Conservation (phyloP, 768 basidiomycete genomes). For the Pholiota conissans region DNA sequence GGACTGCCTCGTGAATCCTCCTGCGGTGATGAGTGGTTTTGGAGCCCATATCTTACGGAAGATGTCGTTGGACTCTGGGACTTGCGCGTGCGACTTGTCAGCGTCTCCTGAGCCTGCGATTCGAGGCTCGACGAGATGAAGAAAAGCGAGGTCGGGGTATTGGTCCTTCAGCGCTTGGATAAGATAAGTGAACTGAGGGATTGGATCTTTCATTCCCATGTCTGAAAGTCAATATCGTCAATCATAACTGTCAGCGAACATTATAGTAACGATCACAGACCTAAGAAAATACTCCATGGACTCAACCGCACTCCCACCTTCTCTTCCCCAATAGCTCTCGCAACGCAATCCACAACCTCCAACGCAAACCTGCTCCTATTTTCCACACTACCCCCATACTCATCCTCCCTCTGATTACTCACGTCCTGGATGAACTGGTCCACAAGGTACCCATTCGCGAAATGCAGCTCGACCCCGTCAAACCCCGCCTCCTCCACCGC, state of each 20-base stretch:
- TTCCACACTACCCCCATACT: conserved; percentile 69
- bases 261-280: conserved; percentile 22
- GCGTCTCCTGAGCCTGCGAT: conserved; percentile 5
- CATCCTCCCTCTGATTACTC: conserved; percentile 60
- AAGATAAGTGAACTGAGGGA: conserved; percentile 54
- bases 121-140: conserved; percentile 49
- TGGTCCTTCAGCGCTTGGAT: conserved; percentile 35
- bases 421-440: conserved; percentile 65
- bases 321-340: conserved; percentile 50
- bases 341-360: conserved; percentile 54
- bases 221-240: conserved; percentile 20
- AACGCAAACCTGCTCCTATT: conserved; percentile 57
- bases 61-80: conserved; percentile 38
- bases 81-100: conserved; percentile 1
- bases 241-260: conserved; percentile 4
- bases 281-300: conserved; percentile 50
- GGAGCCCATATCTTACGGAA: conserved; percentile 46
- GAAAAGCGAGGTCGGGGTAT: conserved; percentile 49
- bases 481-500: conserved; percentile 61
- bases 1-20: conserved; percentile 41
- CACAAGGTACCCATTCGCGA: conserved; percentile 46
- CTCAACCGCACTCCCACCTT: conserved; percentile 57
- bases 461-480: conserved; percentile 58
- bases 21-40: conserved; percentile 38
- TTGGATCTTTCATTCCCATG: conserved; percentile 56